Conservation (phyloP, 129 eudicot species). For the Ambrosia trifida region DNA sequence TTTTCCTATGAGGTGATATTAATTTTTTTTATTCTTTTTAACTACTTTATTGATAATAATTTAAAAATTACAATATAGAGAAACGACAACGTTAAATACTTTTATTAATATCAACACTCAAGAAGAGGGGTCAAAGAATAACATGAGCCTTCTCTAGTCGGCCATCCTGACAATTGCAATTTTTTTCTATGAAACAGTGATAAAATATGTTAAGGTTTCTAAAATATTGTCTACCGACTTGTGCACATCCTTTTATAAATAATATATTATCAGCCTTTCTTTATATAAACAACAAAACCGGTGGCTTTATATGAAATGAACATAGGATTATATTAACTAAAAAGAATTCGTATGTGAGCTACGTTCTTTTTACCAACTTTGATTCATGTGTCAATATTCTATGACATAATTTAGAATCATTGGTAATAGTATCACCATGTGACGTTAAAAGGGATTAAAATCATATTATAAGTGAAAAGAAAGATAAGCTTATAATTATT, state of each 20-base stretch:
- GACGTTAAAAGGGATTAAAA: constrained; percentile 10
- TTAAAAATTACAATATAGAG: too few species aligned
- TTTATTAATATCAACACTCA: too few species aligned
- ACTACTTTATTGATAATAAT: too few species aligned
- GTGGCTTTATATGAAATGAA: neutral
- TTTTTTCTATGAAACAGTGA: too few species aligned
- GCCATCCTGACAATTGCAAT: too few species aligned
- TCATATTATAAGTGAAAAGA: neutral
- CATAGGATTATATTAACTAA: neutral
- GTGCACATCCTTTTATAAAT: neutral
- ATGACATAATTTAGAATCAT: constrained; percentile 16
- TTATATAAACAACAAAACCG: neutral
- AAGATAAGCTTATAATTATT: neutral
- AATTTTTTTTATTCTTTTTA: too few species aligned
- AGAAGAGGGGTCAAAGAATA: too few species aligned
- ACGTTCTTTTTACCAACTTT: constrained; percentile 24
- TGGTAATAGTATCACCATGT: constrained; percentile 19
- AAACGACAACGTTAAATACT: too few species aligned
- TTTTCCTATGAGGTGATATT: too few species aligned
- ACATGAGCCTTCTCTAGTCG: too few species aligned
- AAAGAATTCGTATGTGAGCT: neutral
- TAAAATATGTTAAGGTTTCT: neutral
- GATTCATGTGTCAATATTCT: constrained; percentile 31
- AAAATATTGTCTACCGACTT: neutral
- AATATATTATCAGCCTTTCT: neutral